Evolutionary conservation across 2,329 filamentous ascomycete genomes (phyloP).

Genomic region (Aspergillus cejpii): DNA sequence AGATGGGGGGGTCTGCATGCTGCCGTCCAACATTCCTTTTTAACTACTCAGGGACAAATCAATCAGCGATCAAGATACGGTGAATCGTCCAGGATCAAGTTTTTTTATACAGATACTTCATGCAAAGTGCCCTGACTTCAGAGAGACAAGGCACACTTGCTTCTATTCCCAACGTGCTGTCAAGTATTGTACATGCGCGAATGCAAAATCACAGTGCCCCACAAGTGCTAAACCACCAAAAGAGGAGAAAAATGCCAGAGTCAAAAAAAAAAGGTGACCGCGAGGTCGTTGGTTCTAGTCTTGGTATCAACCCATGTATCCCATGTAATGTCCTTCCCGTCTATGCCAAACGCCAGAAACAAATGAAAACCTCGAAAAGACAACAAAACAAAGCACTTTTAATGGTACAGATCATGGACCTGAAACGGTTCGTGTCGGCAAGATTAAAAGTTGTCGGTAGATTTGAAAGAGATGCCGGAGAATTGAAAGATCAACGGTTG

Average conservation of each 20-base stretch:
- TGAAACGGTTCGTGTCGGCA: constrained; percentile 16
- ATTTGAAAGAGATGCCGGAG: constrained; percentile 9
- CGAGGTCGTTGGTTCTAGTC: constrained; percentile 36
- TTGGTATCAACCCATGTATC: constrained; percentile 39
- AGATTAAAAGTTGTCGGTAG: constrained; percentile 11
- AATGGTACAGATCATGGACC: constrained; percentile 18
- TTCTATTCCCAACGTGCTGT: constrained; percentile 12
- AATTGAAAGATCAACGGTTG: constrained; percentile 1
- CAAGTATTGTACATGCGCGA: constrained; percentile 12
- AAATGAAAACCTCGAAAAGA: constrained; percentile 16
- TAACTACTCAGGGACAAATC: constrained; percentile 10
- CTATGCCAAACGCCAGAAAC: constrained; percentile 36
- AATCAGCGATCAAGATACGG: constrained; percentile 7
- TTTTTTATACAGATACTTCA: constrained; percentile 6
- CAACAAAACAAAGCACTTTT: constrained; percentile 23
- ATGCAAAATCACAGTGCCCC: constrained; percentile 16
- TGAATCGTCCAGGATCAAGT: constrained; percentile 5
- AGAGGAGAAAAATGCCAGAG: constrained; percentile 15
- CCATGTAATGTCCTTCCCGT: constrained; percentile 31
- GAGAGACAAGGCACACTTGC: constrained; percentile 10
- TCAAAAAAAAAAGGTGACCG: constrained; percentile 29
- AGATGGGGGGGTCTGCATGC: constrained; percentile 9
- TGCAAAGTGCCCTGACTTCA: constrained; percentile 2
- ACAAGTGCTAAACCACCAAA: constrained; percentile 14
- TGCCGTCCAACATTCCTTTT: constrained; percentile 9